Evolutionary conservation across 495 filamentous ascomycete species (phyloP), one percentile per base, ranked within the genome.

Genomic region (Hypoxylon fuscum): DNA sequence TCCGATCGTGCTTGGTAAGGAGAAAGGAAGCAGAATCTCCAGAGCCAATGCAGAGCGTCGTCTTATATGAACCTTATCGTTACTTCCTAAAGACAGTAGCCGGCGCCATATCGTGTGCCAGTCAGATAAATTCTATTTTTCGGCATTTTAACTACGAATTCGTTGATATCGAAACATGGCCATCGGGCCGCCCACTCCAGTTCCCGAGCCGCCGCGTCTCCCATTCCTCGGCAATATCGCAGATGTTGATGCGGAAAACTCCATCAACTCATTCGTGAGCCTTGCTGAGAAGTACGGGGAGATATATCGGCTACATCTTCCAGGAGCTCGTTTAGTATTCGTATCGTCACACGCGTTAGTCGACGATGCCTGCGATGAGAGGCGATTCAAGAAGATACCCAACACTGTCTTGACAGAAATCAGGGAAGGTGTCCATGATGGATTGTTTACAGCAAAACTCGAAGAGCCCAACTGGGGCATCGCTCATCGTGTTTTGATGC

Each of bases 331-430:
- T 59, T 21, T 61, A n/a, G 43, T 78, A 12, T 77, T 83, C 14
- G 68, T 86, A 29, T 78, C 55, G 64, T 77, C 75, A 46, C 79
- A 81, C 25, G 81, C 79, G 10, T 63, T 90, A 11, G 71, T 85
- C 35, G 73, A 88, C 40, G 88, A 90, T 58, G 66, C 81, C 10
- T 89, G 83, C 70, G 76, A 89, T 56, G 87, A 87, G 68, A 83
- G 62, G 55, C 34, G 51, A 20, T 65, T 70, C 35, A 40, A 42
- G 17, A 69, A 69, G 42, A 18, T 47, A 2, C 50, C 55, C 34
- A 63, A 55, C 31, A 35, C 47, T 35, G 57, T 51, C 40, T 15
- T 70, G 25, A 81, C 9, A 1, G 68, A 88, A 57, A 60, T 88
- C 6, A 73, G 85, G 40, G 72, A 79, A 42, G 83, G 77, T 3